These are phyloP conservation scores for Chrysanthemum seticuspe DNA, from an alignment of 129 eudicot genomes.

Conservation along the genomic window DNA sequence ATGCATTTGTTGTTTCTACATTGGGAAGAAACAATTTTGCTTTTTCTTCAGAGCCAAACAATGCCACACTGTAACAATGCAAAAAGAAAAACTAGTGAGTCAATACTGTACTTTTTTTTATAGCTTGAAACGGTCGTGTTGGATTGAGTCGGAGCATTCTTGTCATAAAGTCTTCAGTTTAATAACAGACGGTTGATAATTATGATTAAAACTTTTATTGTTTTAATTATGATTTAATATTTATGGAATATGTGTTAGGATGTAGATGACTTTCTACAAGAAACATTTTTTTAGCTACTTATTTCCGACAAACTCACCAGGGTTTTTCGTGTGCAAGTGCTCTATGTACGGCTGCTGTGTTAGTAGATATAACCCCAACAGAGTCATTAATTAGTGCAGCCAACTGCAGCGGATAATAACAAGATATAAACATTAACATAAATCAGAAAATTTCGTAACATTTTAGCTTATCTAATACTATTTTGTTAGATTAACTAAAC, in stretches of 20 bases:
- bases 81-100: conserved; percentile 14
- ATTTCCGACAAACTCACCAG: conserved; percentile 39
- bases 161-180: too few species aligned
- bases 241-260: too few species aligned
- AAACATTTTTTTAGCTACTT: too few species aligned
- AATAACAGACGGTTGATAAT: too few species aligned
- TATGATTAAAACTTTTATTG: too few species aligned
- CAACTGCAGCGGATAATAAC: conserved; percentile 44
- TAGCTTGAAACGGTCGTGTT: too few species aligned
- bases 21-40: conserved; percentile 72
- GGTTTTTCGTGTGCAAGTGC: conserved; percentile 79
- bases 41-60: conserved; percentile 80
- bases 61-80: conserved; percentile 56
- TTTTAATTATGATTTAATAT: too few species aligned
- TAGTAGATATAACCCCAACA: conserved; percentile 80
- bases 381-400: conserved; percentile 88
- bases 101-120: not conserved
- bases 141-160: too few species aligned
- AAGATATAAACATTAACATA: conserved; percentile 15
- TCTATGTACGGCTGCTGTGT: conserved; percentile 84
- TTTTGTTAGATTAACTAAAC: not conserved
- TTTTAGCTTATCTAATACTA: not conserved
- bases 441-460: not conserved
- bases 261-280: too few species aligned
- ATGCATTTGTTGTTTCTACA: conserved; percentile 64